phyloP scores from a whole-genome alignment of 2,329 filamentous ascomycete genomes.

The Ophiocordyceps polyrhachis-furcata region DNA sequence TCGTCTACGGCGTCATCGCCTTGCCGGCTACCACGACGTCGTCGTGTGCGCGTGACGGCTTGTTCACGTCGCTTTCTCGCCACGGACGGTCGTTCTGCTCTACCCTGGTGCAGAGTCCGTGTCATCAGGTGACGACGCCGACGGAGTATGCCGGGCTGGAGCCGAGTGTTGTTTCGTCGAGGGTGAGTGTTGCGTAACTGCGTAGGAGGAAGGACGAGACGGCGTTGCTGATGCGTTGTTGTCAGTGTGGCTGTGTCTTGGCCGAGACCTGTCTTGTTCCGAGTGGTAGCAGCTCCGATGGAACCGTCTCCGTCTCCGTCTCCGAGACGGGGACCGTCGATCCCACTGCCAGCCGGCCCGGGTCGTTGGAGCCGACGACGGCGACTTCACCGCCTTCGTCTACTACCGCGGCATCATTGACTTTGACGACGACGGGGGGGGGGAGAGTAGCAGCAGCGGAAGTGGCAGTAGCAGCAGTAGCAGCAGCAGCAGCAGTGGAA shows the following conservation, averaged over 20 bases:
- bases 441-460: too few species aligned
- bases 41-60: conserved; percentile 9
- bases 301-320: not conserved
- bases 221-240: too few species aligned
- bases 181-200: conserved; percentile 11
- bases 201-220: too few species aligned
- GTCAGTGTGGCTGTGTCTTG: conserved; percentile 12
- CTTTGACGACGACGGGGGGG: too few species aligned
- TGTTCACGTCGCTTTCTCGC: conserved; percentile 12
- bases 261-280: conserved; percentile 1
- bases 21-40: conserved; percentile 1
- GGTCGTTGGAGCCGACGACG: not conserved
- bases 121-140: conserved; percentile 8
- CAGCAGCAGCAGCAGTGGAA: not conserved
- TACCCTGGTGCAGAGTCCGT: conserved; percentile 8
- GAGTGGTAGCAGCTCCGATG: not conserved
- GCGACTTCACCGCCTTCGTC: not conserved
- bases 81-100: conserved; percentile 13
- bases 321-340: not conserved
- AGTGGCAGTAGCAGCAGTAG: not conserved
- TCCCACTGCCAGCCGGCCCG: not conserved
- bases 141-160: conserved; percentile 11
- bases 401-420: too few species aligned
- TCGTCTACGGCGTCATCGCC: not conserved
- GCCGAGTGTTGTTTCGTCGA: conserved; percentile 11